Evolutionary conservation across 2,329 filamentous ascomycete genomes (phyloP), one percentile per base, ranked within the genome.

Genomic region (Colletotrichum acutatum): DNA sequence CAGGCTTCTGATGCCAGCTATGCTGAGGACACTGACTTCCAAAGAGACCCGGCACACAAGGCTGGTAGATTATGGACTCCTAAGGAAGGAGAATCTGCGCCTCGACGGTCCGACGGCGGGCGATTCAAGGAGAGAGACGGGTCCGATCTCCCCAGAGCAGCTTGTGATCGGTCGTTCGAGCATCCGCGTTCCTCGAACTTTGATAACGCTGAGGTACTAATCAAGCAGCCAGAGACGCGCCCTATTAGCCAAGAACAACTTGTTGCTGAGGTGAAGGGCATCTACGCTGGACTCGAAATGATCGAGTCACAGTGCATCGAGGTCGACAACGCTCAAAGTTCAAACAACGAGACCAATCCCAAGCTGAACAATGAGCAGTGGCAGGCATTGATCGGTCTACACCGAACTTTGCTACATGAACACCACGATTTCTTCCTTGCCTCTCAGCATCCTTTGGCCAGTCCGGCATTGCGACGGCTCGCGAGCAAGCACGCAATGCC

Each of bases 401-500:
- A 98, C 76, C 87, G 94, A 0, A 96, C 94, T 0, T 81, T 97
- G 0, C 83, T 97, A 0, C 91, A 97, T 75, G 94, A 97, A 74
- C 93, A 95, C 70, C 92, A 95, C 71, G 94, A 96, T 75, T 96
- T 96, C 78, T 95, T 98, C 71, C 84, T 98, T 14, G 1, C 95
- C 0, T 94, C 91, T 0, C 95, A 98, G 76, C 95, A 98, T 78
- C 95, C 95, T 0, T 93, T 92, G 0, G 94, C 95, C 0, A 93
- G 88, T 30, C 86, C 87, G 8, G 32, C 8, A 34, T 34, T 34
- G 9, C 32, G 89, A 4, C 85, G 90, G 0, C 82, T 98, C 0
- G 92, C 95, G 0, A 88, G 89, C 0, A 97, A 97, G 74, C 98
- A 98, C 76, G 91, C 91, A 0, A 98, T 98, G 94, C 95, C 95